Evolutionary conservation across 169 alveolate genomes (phyloP), one percentile per base, ranked within the genome.

Genomic region (Plasmodium ovale): DNA sequence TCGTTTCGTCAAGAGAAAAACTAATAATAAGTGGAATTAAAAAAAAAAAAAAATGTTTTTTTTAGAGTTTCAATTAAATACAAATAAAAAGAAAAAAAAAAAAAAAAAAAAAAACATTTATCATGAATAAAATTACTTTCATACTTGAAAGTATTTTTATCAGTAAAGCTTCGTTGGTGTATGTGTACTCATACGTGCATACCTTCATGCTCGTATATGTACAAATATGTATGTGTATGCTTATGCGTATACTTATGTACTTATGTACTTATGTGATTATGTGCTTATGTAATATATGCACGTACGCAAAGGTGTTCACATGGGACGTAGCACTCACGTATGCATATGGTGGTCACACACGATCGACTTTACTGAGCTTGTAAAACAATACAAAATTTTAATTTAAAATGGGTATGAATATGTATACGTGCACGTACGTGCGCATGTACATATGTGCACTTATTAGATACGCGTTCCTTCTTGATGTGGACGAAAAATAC

Each of bases 331-430:
- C 6, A n/a, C 42, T 19, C 42, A 25, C 42, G 31, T 67, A 67
- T 37, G 23, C 19, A 37, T 21, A 37, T 37, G 19, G 42, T 67
- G 42, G 21, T 19, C 21, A 65, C 42, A 39, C 42, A 67, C 59
- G 42, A 67, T 39, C 33, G 31, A 9, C 6, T 23, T 25, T n/a
- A 67, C 23, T 39, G 54, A 4, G 19, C 58, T 42, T 19, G 42
- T 67, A 39, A 67, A 67, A 67, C 74, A 67, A 67, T 67, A 67
- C 59, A 67, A 67, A 67, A 67, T 67, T 67, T 67, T 67, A 67
- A 67, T 67, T 67, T 19, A 67, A 67, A 67, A 67, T 37, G 29
- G 31, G 64, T 53, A 54, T n/a, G 25, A 19, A 21, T 14, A 54
- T 21, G 21, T 39, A 39, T 39, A 39, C 51, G 51, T 9, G 9